Evolutionary conservation across 805 yeast genomes (phyloP), one percentile per base, ranked within the genome.

Genomic region (Tetrapisispora pingtungensis): DNA sequence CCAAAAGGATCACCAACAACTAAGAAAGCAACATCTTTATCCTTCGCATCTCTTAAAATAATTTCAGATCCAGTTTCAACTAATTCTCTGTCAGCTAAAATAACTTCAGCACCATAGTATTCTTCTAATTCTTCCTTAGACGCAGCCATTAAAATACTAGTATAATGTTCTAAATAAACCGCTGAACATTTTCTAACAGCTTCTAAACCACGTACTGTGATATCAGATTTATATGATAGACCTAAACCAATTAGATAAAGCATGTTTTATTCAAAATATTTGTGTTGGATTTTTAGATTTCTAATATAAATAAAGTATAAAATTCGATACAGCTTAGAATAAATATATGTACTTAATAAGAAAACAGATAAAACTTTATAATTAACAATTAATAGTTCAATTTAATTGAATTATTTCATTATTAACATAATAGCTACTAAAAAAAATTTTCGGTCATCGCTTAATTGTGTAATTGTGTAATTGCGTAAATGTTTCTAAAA

Each of bases 1-100:
- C 98, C 98, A 59, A 87, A 90, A 30, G 90, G 95, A 63, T 90
- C 98, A 31, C 98, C 98, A 24, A 90, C 98, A 18, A 93, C 98
- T 50, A 93, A 71, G 54, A 90, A 88, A 0, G 97, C 97, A 61
- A 90, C 74, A 60, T 93, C 96, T 44, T 83, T 90, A 19, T 66
- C 71, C 28, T 83, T 77, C 1, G 94, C 96, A 48, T 77, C 80
- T 18, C 70, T 82, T 50, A 90, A 70, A 47, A 90, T 93, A 33
- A 75, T 73, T 56, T 89, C 97, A 24, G 93, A 80, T 7, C 90
- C 94, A 44, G 81, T 72, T 60, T 90, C 98, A 19, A 90, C 98
- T 53, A 90, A 70, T 59, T 93, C 97, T 66, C 98, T 75, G 58
- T 93, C 97, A 12, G 98, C 98, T 40, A 90, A 66, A 32, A 83